These are phyloP conservation scores for Dryas integrifolia DNA, from an alignment of 331 rosid genomes.

Conservation along the genomic window DNA sequence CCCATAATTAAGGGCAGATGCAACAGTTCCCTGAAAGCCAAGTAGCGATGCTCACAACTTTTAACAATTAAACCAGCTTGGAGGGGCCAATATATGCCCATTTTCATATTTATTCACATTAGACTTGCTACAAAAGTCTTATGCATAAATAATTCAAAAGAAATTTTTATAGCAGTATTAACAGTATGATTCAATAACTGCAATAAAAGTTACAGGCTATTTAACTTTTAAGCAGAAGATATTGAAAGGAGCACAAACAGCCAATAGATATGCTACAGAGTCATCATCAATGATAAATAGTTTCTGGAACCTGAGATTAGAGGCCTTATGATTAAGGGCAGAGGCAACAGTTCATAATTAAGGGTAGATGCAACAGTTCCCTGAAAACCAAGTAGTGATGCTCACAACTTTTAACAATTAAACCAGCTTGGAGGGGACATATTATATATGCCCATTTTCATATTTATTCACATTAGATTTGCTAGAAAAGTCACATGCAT, in stretches of 20 bases:
- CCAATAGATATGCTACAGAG: background rate
- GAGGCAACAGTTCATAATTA: conserved; percentile 65
- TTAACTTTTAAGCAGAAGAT: background rate
- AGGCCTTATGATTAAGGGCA: background rate
- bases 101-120: background rate
- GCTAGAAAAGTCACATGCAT: background rate
- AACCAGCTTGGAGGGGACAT: background rate
- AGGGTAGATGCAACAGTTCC: conserved; percentile 86
- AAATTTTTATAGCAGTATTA: background rate
- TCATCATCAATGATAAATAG: background rate
- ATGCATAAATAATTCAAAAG: background rate
- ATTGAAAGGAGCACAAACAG: background rate
- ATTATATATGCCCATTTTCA: background rate
- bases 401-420: background rate
- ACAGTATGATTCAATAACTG: background rate
- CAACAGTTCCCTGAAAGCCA: conserved; percentile 63
- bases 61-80: background rate
- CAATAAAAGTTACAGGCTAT: background rate
- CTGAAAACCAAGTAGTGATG: conserved; percentile 38
- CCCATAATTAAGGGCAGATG: conserved; percentile 93
- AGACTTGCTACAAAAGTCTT: background rate
- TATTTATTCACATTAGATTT: background rate
- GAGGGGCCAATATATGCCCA: background rate
- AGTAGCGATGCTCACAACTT: conserved; percentile 1
- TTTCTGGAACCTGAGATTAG: background rate